Evolutionary conservation across 1,139 yeast genomes (phyloP), one percentile per base, ranked within the genome.

Genomic region (Scheffersomyces insectosa): DNA sequence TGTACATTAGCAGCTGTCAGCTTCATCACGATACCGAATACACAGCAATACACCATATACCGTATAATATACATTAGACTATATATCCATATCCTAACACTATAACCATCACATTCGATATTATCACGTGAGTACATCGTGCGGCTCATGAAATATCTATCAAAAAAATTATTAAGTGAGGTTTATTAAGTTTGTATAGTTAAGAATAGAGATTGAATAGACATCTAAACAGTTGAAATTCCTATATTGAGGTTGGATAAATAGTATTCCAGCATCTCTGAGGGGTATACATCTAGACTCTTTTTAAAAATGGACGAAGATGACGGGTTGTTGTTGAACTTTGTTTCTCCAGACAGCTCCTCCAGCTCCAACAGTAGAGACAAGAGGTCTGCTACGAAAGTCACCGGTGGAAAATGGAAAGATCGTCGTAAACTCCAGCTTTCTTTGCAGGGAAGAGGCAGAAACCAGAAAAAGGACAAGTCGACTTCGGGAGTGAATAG

Each of bases 381-480:
- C 32, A 43, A 49, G 49, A 45, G 36, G 42, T 48, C 47, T 12
- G 46, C 57, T 2, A 56, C 60, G 5, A 83, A 81, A 51, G 72
- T 79, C 4, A 70, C 77, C 6, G 93, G 95, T 28, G 95, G 95
- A 6, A 76, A 77, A 55, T 87, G 95, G 95, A 84, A 80, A 54
- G 95, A 88, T 47, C 75, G 95, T 49, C 72, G 95, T 53, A 79
- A 77, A 56, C 73, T 75, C 37, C 81, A 79, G 55, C 66, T 81
- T 43, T 60, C 68, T 15, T 52, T 70, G 37, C 73, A 70, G 54
- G 83, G 83, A 20, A 66, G 80, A 59, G 72, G 72, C 1, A 63
- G 75, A 50, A 67, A 61, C 32, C 50, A 54, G 25, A 63, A 58
- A 42, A 66, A 60, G 38, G 57, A 54, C n/a, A 58, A 56, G 38